These are phyloP conservation scores for Lachnellula cervina DNA, from an alignment of 2,329 filamentous ascomycete species.

Conservation along the genomic window DNA sequence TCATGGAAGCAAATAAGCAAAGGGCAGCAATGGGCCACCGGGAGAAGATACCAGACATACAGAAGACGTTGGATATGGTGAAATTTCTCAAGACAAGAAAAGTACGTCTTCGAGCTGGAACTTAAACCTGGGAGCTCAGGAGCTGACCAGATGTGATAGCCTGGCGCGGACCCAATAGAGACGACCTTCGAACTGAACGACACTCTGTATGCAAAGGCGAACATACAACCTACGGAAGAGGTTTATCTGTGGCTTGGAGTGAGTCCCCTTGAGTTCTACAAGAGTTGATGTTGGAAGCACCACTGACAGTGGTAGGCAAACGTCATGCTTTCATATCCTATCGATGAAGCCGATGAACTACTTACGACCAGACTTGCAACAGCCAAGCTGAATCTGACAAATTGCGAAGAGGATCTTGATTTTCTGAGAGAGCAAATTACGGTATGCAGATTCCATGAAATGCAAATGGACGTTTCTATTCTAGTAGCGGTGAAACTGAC, in stretches of 20 bases:
- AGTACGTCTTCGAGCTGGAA: constrained; percentile 39
- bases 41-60: constrained; percentile 96
- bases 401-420: constrained; percentile 94
- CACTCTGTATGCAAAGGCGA: constrained; percentile 85
- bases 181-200: constrained; percentile 96
- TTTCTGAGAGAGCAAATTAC: constrained; percentile 96
- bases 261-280: constrained; percentile 31
- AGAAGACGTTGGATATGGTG: constrained; percentile 91
- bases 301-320: constrained; percentile 60
- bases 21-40: constrained; percentile 73
- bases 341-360: constrained; percentile 78
- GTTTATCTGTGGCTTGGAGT: constrained; percentile 97
- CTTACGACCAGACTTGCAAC: constrained; percentile 71
- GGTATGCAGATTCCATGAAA: constrained; percentile 44
- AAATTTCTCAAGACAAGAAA: constrained; percentile 74
- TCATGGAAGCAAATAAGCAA: constrained; percentile 95
- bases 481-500: constrained; percentile 4
- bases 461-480: neutral
- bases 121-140: neutral
- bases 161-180: constrained; percentile 64
- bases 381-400: constrained; percentile 73
- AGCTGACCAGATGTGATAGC: constrained; percentile 21
- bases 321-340: constrained; percentile 93
- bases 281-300: neutral
- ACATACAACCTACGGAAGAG: constrained; percentile 76